These are phyloP conservation scores for Paraphaeosphaeria sporulosa DNA, from an alignment of 2,329 filamentous ascomycete genomes.

Conservation along the genomic window DNA sequence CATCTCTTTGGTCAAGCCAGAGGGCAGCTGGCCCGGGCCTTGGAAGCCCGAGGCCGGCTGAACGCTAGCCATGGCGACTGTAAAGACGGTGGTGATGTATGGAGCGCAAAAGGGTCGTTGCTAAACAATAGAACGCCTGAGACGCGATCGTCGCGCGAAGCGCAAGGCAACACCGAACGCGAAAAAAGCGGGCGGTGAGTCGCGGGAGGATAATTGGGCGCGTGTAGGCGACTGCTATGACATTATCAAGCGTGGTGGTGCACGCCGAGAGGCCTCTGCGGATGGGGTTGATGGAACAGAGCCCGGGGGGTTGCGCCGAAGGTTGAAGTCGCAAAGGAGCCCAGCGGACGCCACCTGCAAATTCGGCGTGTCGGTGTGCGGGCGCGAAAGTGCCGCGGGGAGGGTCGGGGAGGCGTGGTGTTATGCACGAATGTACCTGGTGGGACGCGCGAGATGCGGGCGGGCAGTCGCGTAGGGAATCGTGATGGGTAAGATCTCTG, in stretches of 20 bases:
- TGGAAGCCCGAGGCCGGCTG: constrained; percentile 75
- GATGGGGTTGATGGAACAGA: constrained; percentile 42
- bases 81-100: constrained; percentile 21
- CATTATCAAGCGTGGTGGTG: constrained; percentile 45
- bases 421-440: constrained; percentile 38
- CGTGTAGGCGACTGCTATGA: constrained; percentile 39
- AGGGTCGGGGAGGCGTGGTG: constrained; percentile 41
- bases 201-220: constrained; percentile 32
- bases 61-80: constrained; percentile 75
- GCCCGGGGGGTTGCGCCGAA: constrained; percentile 36
- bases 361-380: constrained; percentile 32
- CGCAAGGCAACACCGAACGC: constrained; percentile 26
- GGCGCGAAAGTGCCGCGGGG: constrained; percentile 38
- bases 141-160: constrained; percentile 30
- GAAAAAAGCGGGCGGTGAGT: constrained; percentile 34
- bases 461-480: constrained; percentile 41
- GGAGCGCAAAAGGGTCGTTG: constrained; percentile 26
- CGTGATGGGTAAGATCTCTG: constrained; percentile 31
- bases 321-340: constrained; percentile 42
- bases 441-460: constrained; percentile 11
- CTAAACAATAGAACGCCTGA: constrained; percentile 18
- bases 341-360: constrained; percentile 39
- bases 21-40: constrained; percentile 68
- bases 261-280: constrained; percentile 32
- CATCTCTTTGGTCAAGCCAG: constrained; percentile 76